Evolutionary conservation across 2,329 filamentous ascomycete species (phyloP).

Genomic region (Xylariomycetidae sp.): DNA sequence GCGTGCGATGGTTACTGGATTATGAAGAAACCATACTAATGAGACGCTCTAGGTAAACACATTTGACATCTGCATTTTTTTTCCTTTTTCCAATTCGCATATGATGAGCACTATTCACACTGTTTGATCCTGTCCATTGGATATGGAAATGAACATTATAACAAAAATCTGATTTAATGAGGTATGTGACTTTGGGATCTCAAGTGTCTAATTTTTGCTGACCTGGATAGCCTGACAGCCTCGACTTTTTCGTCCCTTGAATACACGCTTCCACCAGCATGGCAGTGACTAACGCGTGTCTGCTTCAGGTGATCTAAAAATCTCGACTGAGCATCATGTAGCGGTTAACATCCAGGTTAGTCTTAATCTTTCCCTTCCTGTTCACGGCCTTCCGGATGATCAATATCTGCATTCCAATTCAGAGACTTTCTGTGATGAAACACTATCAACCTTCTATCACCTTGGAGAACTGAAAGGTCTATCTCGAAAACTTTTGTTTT

Average conservation of each 20-base stretch:
- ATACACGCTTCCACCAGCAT: conserved; percentile 1
- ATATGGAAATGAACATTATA: conserved; percentile 30
- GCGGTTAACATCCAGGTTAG: conserved; percentile 7
- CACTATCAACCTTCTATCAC: conserved; percentile 43
- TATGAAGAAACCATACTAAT: no score
- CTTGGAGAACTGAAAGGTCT: conserved; percentile 57
- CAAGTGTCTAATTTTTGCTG: conserved; percentile 15
- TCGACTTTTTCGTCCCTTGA: conserved; percentile 1
- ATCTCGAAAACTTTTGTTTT: conserved; percentile 14
- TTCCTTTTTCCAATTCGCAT: no score
- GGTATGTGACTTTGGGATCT: conserved; percentile 16
- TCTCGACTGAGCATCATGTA: no score
- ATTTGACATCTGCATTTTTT: no score
- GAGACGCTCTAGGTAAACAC: no score
- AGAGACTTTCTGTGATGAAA: conserved; percentile 55
- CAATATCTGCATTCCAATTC: conserved; percentile 40
- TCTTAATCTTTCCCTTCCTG: conserved; percentile 20
- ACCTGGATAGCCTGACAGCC: conserved; percentile 24
- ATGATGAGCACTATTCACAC: conserved; percentile 36
- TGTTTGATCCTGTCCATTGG: conserved; percentile 32
- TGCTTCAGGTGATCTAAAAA: conserved; percentile 19
- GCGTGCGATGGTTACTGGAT: no score
- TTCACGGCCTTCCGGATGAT: conserved; percentile 42
- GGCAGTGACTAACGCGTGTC: conserved; percentile 11
- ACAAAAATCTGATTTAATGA: conserved; percentile 35